These are phyloP conservation scores for Pyrrhoderma noxium DNA, from an alignment of 1,284 basidiomycete genomes.

Conservation along the genomic window DNA sequence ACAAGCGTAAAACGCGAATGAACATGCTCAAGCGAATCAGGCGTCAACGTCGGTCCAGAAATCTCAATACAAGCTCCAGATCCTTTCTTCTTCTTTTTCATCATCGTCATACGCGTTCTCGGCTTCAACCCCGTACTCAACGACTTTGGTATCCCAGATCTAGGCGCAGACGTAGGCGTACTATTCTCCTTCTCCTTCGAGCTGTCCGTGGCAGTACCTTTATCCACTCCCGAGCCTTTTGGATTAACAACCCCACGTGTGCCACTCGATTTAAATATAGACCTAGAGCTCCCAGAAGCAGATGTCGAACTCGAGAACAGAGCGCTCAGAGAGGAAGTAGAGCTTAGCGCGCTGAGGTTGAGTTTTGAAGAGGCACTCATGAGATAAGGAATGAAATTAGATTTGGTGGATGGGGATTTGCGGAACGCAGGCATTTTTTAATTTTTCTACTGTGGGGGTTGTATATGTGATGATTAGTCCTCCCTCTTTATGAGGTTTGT, in stretches of 20 bases:
- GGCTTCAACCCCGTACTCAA: not conserved
- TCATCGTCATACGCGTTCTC: too few species aligned
- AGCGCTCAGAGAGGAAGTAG: conserved; percentile 12
- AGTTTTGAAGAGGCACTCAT: conserved; percentile 13
- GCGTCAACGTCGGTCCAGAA: conserved; percentile 11
- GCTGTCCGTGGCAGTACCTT: not conserved
- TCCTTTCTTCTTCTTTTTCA: not conserved
- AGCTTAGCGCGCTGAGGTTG: conserved; percentile 12
- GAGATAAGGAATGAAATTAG: conserved; percentile 8
- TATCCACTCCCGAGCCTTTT: not conserved
- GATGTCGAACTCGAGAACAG: conserved; percentile 5
- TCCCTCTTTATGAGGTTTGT: not conserved
- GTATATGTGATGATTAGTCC: not conserved
- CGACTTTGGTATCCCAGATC: not conserved
- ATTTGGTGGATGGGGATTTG: conserved; percentile 4
- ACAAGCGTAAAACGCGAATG: conserved; percentile 13
- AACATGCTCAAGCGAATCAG: conserved; percentile 11
- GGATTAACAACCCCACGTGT: not conserved
- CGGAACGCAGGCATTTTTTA: conserved; percentile 13
- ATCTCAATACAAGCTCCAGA: conserved; percentile 7
- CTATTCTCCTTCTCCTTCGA: conserved; percentile 5
- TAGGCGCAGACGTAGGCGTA: not conserved
- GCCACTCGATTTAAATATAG: conserved; percentile 7
- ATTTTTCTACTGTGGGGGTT: not conserved
- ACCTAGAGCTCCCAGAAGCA: conserved; percentile 1